Percentiles rank a stretch among this genome's conserved stretches.
Evolutionary conservation across 768 basidiomycete species (phyloP).

Genomic region (Paxillus involutus): DNA sequence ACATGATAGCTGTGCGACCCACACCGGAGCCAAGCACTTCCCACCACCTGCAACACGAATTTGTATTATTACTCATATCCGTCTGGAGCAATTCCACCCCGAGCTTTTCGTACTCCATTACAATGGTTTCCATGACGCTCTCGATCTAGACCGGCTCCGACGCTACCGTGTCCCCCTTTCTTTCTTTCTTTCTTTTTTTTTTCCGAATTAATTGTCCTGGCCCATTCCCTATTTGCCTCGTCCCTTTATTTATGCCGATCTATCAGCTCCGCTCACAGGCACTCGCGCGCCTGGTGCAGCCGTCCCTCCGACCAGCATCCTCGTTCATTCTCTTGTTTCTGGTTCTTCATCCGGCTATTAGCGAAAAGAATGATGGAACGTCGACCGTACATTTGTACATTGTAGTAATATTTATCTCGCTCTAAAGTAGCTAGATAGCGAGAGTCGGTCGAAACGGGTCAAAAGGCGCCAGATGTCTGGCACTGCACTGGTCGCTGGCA

Average conservation of each 20-base stretch:
- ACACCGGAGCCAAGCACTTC: constrained; percentile 8
- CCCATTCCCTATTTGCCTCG: constrained; percentile 7
- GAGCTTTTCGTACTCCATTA: constrained; percentile 19
- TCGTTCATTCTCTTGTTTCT: neutral
- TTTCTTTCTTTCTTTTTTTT: constrained; percentile 8
- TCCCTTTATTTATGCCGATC: constrained; percentile 28
- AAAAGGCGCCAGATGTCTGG: too few relatives aligned
- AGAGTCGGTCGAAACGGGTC: neutral
- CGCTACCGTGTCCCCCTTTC: neutral
- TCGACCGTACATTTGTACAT: constrained; percentile 18
- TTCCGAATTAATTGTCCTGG: constrained; percentile 19
- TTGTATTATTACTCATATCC: constrained; percentile 38
- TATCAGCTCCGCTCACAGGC: constrained; percentile 5
- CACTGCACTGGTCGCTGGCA: too few relatives aligned
- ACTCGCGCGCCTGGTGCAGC: constrained; percentile 2
- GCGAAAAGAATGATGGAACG: constrained; percentile 4
- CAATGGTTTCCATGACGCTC: constrained; percentile 13
- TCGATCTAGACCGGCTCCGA: constrained; percentile 12
- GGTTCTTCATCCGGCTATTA: constrained; percentile 2
- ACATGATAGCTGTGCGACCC: constrained; percentile 14
- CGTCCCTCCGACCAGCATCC: neutral
- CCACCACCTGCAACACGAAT: constrained; percentile 6
- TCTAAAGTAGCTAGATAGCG: constrained; percentile 1
- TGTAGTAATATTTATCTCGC: constrained; percentile 22
- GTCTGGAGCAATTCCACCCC: constrained; percentile 22